Conservation (phyloP, 371 early-diverging fungal species). For the Smittium mucronatum region DNA sequence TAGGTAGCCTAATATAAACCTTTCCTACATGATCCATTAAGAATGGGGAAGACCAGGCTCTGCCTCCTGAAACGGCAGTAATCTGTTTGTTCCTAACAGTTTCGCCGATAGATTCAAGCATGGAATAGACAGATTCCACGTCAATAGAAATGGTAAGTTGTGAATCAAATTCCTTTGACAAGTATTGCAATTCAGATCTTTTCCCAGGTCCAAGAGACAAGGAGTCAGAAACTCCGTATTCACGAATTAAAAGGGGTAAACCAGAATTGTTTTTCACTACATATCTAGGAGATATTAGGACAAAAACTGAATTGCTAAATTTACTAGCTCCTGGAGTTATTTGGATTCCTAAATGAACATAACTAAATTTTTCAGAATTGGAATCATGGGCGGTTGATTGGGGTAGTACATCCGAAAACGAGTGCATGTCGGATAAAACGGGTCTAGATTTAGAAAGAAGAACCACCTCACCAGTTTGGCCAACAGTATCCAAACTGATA, state of each 20-base stretch:
- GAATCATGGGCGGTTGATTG: background rate
- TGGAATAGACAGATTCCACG: slow-evolving; percentile 6
- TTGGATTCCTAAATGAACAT: slow-evolving; percentile 69
- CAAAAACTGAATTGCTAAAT: slow-evolving; percentile 48
- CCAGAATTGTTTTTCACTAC: slow-evolving; percentile 69
- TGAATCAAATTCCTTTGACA: slow-evolving; percentile 45
- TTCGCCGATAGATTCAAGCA: slow-evolving; percentile 6
- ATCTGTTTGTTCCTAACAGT: background rate
- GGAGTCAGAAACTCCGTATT: slow-evolving; percentile 13
- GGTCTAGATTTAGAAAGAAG: slow-evolving; percentile 38
- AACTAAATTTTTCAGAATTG: slow-evolving; percentile 16
- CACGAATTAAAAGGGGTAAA: slow-evolving; percentile 43
- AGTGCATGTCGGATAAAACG: slow-evolving; percentile 13
- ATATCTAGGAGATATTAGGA: slow-evolving; percentile 84
- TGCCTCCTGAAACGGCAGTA: background rate
- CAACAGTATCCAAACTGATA: slow-evolving; percentile 89
- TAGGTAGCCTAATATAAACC: slow-evolving; percentile 58
- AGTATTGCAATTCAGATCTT: slow-evolving; percentile 52
- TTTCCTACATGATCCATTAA: slow-evolving; percentile 77
- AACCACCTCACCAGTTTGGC: slow-evolving; percentile 64
- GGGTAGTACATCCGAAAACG: background rate
- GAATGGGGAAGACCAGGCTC: slow-evolving; percentile 79
- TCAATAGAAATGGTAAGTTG: slow-evolving; percentile 43
- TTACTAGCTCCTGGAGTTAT: slow-evolving; percentile 58
- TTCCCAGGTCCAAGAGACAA: slow-evolving; percentile 40